Base-by-base conservation (phyloP, 306 rosid genomes). In the Ceratonia siliqua region DNA sequence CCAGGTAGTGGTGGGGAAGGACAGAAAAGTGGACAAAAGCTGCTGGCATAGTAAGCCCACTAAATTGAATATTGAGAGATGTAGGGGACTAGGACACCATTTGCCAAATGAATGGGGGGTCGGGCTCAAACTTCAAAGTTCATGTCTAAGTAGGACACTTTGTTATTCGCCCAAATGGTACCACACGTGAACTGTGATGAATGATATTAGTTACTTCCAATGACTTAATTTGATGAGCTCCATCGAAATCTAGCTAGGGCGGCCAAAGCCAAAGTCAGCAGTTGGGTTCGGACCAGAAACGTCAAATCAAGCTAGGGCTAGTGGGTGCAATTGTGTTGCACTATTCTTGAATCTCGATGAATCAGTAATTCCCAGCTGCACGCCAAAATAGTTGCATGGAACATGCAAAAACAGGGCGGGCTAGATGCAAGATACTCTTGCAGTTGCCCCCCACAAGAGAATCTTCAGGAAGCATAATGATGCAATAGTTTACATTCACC, bases 381-480 rank as follows among this genome's bases (percentile, higher is more conserved):
- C 63, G 9, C 10, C 27, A 25, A 70, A 59, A 48, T 65, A 27
- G 67, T 62, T 79, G 91, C 85, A 86, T 81, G 91, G 70, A 43
- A 65, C 89, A 81, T 86, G 89, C 84, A 87, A 66, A 28, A 69
- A 73, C 62, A 72, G 57, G 78, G 66, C n/a, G n/a, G n/a, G n/a
- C n/a, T n/a, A n/a, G n/a, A n/a, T n/a, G n/a, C n/a, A 79, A 82
- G 77, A 79, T 72, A 75, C 82, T 49, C 69, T 33, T 39, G 35
- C 72, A 3, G 54, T 75, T 30, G 45, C 70, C 28, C 8, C 25
- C 62, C 63, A 71, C 41, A 80, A 53, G 73, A 48, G 84, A 84
- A 84, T 71, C 84, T 87, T 75, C 73, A 36, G 85, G 84, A 80
- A 72, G 64, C 87, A 77, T 39, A 76, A 83, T 83, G 76, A 75